Percentiles rank a stretch among this genome's conserved stretches.
Evolutionary conservation across 176 grass and related monocot species (phyloP).

Genomic region (Zoysia pacifica): DNA sequence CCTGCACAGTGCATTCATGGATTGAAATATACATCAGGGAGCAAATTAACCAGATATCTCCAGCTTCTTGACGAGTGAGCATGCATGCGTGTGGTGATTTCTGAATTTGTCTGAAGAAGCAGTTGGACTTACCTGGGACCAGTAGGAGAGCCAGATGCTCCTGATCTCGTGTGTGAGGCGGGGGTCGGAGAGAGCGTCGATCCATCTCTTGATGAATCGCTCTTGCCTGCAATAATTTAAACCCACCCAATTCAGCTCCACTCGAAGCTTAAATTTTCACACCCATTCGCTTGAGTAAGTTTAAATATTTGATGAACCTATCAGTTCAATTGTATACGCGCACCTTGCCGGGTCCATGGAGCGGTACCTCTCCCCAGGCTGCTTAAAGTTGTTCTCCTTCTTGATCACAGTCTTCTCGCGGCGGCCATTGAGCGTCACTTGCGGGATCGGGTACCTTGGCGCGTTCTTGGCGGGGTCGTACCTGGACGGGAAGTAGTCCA

Average conservation of each 20-base stretch:
- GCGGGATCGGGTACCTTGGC: constrained; percentile 75
- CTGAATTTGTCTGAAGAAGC: not conserved
- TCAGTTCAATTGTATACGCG: not conserved
- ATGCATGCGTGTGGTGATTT: no score
- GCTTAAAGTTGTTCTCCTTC: constrained; percentile 99
- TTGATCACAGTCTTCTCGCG: constrained; percentile 81
- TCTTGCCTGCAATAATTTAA: constrained; percentile 60
- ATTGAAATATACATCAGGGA: constrained; percentile 10
- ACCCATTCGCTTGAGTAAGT: not conserved
- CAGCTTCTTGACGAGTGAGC: not conserved
- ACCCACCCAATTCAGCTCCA: not conserved
- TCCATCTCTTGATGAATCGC: constrained; percentile 83
- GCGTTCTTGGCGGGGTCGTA: constrained; percentile 80
- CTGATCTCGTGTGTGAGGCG: constrained; percentile 91
- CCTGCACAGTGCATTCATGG: constrained; percentile 38
- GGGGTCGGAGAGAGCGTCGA: constrained; percentile 83
- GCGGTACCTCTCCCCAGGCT: constrained; percentile 93
- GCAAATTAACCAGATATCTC: not conserved
- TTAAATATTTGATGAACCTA: no score
- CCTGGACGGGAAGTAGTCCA: constrained; percentile 97
- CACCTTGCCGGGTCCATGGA: constrained; percentile 74
- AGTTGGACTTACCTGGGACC: constrained; percentile 68
- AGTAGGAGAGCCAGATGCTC: constrained; percentile 91
- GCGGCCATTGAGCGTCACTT: constrained; percentile 52
- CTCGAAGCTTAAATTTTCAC: not conserved